Conservation (phyloP, 2,329 filamentous ascomycete genomes). For the Fusarium liriodendri region DNA sequence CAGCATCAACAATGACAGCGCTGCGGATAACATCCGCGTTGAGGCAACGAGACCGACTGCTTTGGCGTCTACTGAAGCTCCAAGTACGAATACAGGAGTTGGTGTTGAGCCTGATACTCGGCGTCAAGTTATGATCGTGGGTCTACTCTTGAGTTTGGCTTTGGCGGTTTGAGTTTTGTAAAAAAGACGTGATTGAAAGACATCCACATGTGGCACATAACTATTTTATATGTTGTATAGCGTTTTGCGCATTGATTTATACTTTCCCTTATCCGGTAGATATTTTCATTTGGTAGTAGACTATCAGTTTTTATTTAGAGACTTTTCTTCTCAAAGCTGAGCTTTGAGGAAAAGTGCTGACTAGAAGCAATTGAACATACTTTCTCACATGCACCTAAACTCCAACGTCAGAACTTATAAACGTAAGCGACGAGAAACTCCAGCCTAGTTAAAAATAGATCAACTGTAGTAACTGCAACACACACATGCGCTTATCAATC, state of each 20-base stretch:
- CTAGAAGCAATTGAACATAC: neutral
- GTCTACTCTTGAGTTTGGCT: constrained; percentile 15
- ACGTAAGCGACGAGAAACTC: neutral
- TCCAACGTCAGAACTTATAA: neutral
- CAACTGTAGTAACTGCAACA: neutral
- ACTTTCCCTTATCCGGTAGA: neutral
- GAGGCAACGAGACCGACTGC: constrained; percentile 45
- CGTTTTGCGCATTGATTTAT: neutral
- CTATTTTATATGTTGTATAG: neutral
- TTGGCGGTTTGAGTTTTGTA: constrained; percentile 12
- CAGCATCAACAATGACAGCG: constrained; percentile 44
- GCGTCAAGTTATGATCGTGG: constrained; percentile 1
- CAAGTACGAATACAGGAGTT: neutral
- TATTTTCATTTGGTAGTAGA: constrained; percentile 1
- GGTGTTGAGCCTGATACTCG: neutral
- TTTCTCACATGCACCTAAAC: neutral
- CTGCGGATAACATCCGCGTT: constrained; percentile 50
- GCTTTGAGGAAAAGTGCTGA: neutral
- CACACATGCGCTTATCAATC: neutral
- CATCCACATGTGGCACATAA: neutral
- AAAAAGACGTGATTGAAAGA: neutral
- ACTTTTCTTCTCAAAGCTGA: neutral
- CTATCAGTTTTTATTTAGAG: neutral
- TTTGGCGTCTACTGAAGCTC: constrained; percentile 7
- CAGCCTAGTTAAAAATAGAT: neutral